Conservation (phyloP, 1,139 yeast genomes). For the Pneumocystis sp. region DNA sequence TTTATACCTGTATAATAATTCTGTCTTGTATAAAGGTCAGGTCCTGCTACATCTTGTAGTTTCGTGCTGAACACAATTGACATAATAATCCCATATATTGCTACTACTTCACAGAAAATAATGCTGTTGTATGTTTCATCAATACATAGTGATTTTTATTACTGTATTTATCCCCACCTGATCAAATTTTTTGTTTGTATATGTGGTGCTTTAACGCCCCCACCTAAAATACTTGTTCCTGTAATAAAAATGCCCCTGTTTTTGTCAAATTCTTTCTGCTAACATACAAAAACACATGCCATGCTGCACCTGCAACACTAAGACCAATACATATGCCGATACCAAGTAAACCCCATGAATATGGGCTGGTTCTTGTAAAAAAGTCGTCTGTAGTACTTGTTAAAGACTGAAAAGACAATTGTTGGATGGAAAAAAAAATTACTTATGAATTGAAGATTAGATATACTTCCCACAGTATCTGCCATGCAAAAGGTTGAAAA, state of each 20-base stretch:
- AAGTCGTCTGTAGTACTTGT: slow-evolving; percentile 61
- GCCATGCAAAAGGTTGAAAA: no score
- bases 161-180: slow-evolving; percentile 2
- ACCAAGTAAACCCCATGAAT: slow-evolving; percentile 93
- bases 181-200: slow-evolving; percentile 94
- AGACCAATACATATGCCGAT: slow-evolving; percentile 87
- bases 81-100: slow-evolving; percentile 94
- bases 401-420: neutral
- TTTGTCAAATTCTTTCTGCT: neutral
- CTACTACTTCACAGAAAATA: slow-evolving; percentile 98
- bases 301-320: slow-evolving; percentile 94
- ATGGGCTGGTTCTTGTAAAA: slow-evolving; percentile 75
- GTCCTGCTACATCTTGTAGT: slow-evolving; percentile 53
- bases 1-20: slow-evolving; percentile 61
- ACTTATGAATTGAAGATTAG: neutral
- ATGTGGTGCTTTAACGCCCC: slow-evolving; percentile 95
- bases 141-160: neutral
- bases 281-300: slow-evolving; percentile 31
- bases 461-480: no score
- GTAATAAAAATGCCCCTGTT: slow-evolving; percentile 75
- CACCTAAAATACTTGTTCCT: slow-evolving; percentile 89
- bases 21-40: slow-evolving; percentile 53
- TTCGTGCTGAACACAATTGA: slow-evolving; percentile 94
- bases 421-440: slow-evolving; percentile 29
- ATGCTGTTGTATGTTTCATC: slow-evolving; percentile 31